phyloP scores from a whole-genome alignment of 352 stramenopile species.

The Paralagenidium karlingii region DNA sequence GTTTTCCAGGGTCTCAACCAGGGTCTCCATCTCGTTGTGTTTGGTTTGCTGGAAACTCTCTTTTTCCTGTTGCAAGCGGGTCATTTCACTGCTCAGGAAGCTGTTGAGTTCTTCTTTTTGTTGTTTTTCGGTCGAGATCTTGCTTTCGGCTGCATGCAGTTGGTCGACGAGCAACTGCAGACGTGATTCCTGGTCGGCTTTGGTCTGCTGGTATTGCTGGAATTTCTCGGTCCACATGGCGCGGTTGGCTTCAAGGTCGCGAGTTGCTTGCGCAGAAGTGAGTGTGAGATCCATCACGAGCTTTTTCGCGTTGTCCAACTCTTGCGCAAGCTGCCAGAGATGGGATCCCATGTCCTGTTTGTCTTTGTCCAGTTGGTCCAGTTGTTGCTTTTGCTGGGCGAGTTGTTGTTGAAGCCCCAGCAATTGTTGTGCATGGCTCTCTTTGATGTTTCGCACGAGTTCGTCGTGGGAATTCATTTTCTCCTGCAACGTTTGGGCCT shows the following conservation, averaged over 20 bases:
- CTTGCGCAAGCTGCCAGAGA: constrained; percentile 41
- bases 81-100: constrained; percentile 30
- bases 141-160: too few species aligned
- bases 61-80: constrained; percentile 23
- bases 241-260: constrained; percentile 16
- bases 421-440: too few species aligned
- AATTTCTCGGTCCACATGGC: constrained; percentile 19
- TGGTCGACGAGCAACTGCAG: constrained; percentile 16
- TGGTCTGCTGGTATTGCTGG: constrained; percentile 27
- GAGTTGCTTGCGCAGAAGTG: constrained; percentile 1
- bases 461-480: constrained; percentile 5
- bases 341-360: constrained; percentile 53
- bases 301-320: constrained; percentile 18
- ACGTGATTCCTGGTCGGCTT: constrained; percentile 22
- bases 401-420: neutral
- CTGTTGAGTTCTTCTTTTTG: constrained; percentile 66
- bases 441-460: too few species aligned
- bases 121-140: constrained; percentile 23
- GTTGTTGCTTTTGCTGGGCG: neutral
- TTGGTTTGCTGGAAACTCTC: constrained; percentile 3
- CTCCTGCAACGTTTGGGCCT: constrained; percentile 7
- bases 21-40: too few species aligned
- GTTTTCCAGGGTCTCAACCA: too few species aligned
- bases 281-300: constrained; percentile 15
- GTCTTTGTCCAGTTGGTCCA: constrained; percentile 8